phyloP scores from a whole-genome alignment of 192 early-diverging fungal species.

The Neocallimastix lanati region DNA sequence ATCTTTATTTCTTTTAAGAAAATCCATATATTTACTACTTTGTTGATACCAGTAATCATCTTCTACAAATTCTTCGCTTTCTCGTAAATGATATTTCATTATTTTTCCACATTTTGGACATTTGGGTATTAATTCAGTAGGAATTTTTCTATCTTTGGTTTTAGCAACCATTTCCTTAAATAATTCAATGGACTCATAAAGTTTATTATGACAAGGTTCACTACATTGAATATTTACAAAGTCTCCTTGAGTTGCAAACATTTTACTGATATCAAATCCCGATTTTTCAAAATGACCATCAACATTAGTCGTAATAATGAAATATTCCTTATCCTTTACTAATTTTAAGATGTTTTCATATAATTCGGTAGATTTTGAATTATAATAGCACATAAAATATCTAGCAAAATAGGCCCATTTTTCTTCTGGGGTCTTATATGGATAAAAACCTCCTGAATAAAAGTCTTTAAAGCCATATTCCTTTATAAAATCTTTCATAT shows the following conservation, averaged over 20 bases:
- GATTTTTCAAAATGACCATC: neutral
- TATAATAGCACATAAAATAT: neutral
- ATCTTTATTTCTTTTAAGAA: neutral
- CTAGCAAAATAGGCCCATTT: neutral
- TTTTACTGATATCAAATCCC: neutral
- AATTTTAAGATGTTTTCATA: neutral
- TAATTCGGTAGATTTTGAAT: neutral
- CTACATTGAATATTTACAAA: neutral
- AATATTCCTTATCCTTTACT: neutral
- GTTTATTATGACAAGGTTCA: neutral
- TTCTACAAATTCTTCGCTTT: neutral
- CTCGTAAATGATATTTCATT: neutral
- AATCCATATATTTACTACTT: neutral
- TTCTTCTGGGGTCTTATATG: neutral
- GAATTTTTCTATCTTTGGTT: neutral
- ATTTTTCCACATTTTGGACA: neutral
- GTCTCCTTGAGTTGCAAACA: neutral
- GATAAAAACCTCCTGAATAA: neutral
- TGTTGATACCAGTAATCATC: neutral
- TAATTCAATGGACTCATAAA: neutral
- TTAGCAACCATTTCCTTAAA: neutral
- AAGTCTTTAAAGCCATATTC: neutral
- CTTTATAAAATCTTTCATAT: neutral
- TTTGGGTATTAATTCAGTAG: neutral
- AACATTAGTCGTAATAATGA: neutral